These are phyloP conservation scores for Epichloe aotearoae DNA, from an alignment of 2,329 filamentous ascomycete species.

Conservation along the genomic window DNA sequence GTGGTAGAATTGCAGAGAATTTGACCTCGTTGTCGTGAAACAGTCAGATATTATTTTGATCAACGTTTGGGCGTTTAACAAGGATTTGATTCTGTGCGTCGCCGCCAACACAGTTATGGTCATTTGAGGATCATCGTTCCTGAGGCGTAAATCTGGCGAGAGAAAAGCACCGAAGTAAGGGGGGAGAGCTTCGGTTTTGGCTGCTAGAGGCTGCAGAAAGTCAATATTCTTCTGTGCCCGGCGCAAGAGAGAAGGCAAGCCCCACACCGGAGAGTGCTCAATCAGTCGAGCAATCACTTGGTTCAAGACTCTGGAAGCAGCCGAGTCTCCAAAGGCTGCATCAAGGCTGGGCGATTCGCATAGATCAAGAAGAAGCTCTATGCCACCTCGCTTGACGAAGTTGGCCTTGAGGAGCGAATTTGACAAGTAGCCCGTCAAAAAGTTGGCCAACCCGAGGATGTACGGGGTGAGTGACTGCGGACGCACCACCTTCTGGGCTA, in stretches of 20 bases:
- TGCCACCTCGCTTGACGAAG: conserved; percentile 67
- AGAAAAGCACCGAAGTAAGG: conserved; percentile 64
- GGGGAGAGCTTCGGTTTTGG: conserved; percentile 36
- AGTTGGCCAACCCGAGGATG: conserved; percentile 62
- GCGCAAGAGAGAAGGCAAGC: conserved; percentile 67
- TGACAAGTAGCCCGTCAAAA: conserved; percentile 60
- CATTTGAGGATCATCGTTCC: conserved; percentile 20
- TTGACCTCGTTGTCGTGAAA: conserved; percentile 56
- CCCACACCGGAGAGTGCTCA: conserved; percentile 67
- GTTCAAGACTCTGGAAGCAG: conserved; percentile 56
- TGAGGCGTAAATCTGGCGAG: conserved; percentile 23
- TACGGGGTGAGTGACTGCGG: conserved; percentile 46
- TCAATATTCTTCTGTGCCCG: conserved; percentile 60
- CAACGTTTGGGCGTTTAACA: conserved; percentile 65
- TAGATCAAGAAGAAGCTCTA: conserved; percentile 74
- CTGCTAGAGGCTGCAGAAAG: conserved; percentile 51
- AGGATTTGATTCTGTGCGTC: conserved; percentile 64
- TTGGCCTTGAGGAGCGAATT: conserved; percentile 59
- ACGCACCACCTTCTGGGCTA: conserved; percentile 11
- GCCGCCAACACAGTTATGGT: conserved; percentile 42
- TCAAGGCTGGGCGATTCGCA: conserved; percentile 71
- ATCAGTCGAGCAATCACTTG: conserved; percentile 65
- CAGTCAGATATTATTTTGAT: conserved; percentile 62
- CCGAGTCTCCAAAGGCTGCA: conserved; percentile 42
- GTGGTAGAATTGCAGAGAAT: conserved; percentile 52